These are phyloP conservation scores for Solanum rostratum DNA, from an alignment of 257 asterid species.

Conservation along the genomic window DNA sequence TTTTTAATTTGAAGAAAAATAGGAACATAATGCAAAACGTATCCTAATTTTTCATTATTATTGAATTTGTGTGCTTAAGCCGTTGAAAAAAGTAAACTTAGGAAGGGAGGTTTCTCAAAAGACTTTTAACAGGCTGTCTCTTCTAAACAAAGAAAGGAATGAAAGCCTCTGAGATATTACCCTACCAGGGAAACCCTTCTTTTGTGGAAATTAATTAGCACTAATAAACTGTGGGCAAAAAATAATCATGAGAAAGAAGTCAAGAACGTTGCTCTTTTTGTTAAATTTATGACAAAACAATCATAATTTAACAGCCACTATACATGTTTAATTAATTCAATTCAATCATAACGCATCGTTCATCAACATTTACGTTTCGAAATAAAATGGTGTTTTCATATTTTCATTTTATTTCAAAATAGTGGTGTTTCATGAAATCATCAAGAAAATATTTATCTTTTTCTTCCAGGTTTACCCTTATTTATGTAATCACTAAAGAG, in stretches of 20 bases:
- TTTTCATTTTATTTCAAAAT: not conserved
- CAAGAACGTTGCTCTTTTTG: not conserved
- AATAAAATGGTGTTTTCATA: not conserved
- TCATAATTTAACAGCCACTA: not conserved
- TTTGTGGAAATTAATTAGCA: not conserved
- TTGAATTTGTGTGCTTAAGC: not conserved
- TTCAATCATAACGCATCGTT: not conserved
- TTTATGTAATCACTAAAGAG: no score
- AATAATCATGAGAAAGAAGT: not conserved
- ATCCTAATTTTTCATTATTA: not conserved
- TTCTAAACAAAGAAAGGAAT: slow-evolving; percentile 4
- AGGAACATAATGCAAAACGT: not conserved
- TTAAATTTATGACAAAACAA: not conserved
- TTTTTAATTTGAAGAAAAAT: not conserved
- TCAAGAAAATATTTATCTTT: not conserved
- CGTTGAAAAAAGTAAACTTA: not conserved
- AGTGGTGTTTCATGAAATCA: not conserved
- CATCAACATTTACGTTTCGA: not conserved
- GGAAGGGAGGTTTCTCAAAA: slow-evolving; percentile 1
- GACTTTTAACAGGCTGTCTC: not conserved
- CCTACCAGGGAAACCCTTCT: not conserved
- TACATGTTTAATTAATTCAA: not conserved
- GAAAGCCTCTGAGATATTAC: not conserved
- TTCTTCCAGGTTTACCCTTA: not conserved
- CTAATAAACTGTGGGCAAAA: not conserved